Conservation (phyloP, 306 rosid genomes). For the Adenanthera pavonina region DNA sequence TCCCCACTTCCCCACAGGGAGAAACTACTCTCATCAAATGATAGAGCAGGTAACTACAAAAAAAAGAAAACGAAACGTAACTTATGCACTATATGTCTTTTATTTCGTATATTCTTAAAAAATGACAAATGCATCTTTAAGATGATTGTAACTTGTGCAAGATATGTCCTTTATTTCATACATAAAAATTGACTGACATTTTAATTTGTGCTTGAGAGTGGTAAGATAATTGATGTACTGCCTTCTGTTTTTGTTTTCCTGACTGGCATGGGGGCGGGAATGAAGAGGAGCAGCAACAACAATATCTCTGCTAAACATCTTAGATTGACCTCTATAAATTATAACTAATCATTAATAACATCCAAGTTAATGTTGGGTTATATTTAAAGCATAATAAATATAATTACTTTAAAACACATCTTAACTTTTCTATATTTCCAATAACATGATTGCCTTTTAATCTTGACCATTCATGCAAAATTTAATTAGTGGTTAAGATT, state of each 20-base stretch:
- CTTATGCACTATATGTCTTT: background rate
- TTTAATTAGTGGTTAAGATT: background rate
- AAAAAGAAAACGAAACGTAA: background rate
- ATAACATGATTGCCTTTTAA: background rate
- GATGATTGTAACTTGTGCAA: conserved; percentile 9
- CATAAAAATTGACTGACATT: conserved; percentile 6
- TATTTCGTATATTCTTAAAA: background rate
- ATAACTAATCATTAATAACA: background rate
- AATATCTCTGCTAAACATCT: background rate
- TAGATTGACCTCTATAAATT: background rate
- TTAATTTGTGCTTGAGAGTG: conserved; percentile 5
- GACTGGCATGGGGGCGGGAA: background rate
- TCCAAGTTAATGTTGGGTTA: background rate
- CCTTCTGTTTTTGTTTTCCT: background rate
- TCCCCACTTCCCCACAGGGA: conserved; percentile 98
- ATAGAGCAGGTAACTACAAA: conserved; percentile 70
- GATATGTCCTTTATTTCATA: conserved; percentile 11
- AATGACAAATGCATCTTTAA: background rate
- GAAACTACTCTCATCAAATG: conserved; percentile 67
- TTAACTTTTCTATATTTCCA: background rate
- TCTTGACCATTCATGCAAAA: background rate
- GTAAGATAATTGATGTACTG: background rate
- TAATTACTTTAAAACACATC: background rate
- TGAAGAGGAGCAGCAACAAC: conserved; percentile 6
- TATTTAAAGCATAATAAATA: background rate